Conservation (phyloP, 208 protist genomes). For the Giardia muris region DNA sequence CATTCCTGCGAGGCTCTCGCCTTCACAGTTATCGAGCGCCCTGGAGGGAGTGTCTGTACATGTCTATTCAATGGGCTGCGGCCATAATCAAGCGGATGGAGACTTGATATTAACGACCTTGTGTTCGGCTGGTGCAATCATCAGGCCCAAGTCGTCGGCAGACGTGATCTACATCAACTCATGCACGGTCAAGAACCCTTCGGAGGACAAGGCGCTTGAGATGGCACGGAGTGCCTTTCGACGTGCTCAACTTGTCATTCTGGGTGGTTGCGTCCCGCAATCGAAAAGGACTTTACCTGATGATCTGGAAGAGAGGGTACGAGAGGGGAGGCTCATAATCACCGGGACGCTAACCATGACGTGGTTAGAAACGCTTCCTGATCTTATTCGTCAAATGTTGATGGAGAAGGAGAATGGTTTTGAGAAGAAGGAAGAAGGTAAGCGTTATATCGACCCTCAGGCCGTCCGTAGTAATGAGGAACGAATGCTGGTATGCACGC, state of each 20-base stretch:
- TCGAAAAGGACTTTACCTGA: background rate
- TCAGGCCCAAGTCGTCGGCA: background rate
- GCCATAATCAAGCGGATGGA: background rate
- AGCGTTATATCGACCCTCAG: too few relatives aligned
- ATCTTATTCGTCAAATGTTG: background rate
- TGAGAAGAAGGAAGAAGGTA: too few relatives aligned
- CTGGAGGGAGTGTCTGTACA: too few relatives aligned
- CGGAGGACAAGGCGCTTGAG: slow-evolving; percentile 20
- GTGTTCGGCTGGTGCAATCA: background rate
- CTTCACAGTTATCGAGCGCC: too few relatives aligned
- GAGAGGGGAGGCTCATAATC: background rate
- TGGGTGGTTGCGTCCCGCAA: slow-evolving; percentile 26
- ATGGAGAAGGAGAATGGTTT: too few relatives aligned
- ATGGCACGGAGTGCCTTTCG: background rate
- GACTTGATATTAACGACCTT: background rate
- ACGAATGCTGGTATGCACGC: background rate
- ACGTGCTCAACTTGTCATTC: background rate
- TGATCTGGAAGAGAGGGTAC: background rate
- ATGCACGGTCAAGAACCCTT: slow-evolving; percentile 23
- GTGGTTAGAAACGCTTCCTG: background rate
- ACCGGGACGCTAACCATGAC: background rate
- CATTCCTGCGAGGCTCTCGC: too few relatives aligned
- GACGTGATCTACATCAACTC: slow-evolving; percentile 23
- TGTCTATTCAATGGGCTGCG: slow-evolving; percentile 25
- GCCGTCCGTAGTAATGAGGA: too few relatives aligned